Evolutionary conservation across 371 early-diverging fungal species (phyloP), one percentile per base, ranked within the genome.

Genomic region (Mucor indicus): DNA sequence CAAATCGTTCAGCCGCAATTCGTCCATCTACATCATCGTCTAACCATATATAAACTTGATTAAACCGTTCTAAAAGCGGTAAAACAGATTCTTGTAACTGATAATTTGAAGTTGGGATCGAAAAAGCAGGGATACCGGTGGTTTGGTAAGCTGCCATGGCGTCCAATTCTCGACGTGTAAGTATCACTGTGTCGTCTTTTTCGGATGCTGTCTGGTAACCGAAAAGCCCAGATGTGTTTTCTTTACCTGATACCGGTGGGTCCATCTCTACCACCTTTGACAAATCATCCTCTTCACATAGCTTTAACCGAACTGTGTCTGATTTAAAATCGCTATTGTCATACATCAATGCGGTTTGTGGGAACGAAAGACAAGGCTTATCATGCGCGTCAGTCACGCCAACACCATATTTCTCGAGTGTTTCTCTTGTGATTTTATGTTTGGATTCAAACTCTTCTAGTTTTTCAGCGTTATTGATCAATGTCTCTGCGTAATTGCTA

Each of bases 61-160:
- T 69, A 44, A 86, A 87, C 9, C 83, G 70, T 31, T 85, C 83
- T 19, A 87, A 48, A 11, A 81, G 60, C 8, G 80, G 81, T 41
- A 86, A 58, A n/a, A 73, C 56, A 13, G 83, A 71, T 41, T 83
- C 64, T 12, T 84, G 84, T 10, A 87, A 64, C 52, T 86, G 87
- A 45, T 81, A 80, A 12, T 74, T 52, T 9, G 54, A 16, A 0
- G 60, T 59, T 8, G 87, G 87, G 20, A 87, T 62, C 5, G 81
- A 71, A 19, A 85, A 50, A 16, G 80, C 61, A 0, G 86, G 80
- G 13, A 87, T 64, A 1, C 80, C 81, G 0, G 88, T 87, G 22
- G 62, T 76, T 56, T 87, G 86, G 45, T 80, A 83, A 2, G 77
- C 85, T 0, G 87, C 84, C 80, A 87, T 75, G 0, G 88, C 88